These are phyloP conservation scores for Monosporascus sp. DNA, from an alignment of 2,329 filamentous ascomycete genomes.

Conservation along the genomic window DNA sequence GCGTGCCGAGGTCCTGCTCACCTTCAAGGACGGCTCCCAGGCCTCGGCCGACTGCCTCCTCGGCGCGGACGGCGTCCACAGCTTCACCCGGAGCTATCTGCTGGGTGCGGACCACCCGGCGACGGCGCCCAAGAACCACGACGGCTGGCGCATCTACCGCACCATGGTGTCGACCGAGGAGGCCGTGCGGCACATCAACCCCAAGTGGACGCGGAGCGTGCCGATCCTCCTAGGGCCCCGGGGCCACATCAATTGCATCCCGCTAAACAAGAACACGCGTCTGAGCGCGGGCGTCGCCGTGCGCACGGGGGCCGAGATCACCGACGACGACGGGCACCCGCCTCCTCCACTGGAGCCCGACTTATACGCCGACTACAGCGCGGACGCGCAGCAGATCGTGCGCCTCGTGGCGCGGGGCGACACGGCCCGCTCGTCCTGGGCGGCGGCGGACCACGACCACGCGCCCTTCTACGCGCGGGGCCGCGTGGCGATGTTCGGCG, in stretches of 20 bases:
- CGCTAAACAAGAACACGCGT: slow-evolving; percentile 27
- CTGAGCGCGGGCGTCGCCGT: slow-evolving; percentile 29
- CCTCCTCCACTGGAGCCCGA: slow-evolving; percentile 17
- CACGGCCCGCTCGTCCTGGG: slow-evolving; percentile 25
- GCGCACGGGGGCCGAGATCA: slow-evolving; percentile 14
- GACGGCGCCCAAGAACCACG: slow-evolving; percentile 25
- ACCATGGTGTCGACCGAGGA: slow-evolving; percentile 23
- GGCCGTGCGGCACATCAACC: slow-evolving; percentile 20
- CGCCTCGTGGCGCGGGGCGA: slow-evolving; percentile 21
- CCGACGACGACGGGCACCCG: not conserved
- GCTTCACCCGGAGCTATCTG: slow-evolving; percentile 22
- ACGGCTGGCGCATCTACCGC: slow-evolving; percentile 25
- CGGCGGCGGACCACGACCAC: slow-evolving; percentile 27
- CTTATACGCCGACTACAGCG: slow-evolving; percentile 24
- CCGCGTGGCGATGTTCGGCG: slow-evolving; percentile 25
- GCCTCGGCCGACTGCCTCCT: slow-evolving; percentile 26
- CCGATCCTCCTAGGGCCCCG: slow-evolving; percentile 26
- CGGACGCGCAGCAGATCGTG: slow-evolving; percentile 26
- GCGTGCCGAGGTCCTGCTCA: slow-evolving; percentile 10
- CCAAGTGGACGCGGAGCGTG: slow-evolving; percentile 24
- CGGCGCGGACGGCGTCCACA: slow-evolving; percentile 31
- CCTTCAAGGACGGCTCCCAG: slow-evolving; percentile 21
- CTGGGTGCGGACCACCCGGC: slow-evolving; percentile 25
- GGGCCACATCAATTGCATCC: slow-evolving; percentile 28
- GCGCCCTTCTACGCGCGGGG: slow-evolving; percentile 23